A percentile compares a stretch with the other conserved stretches of the same genome.
These are phyloP conservation scores for Thelonectria olida DNA, from an alignment of 2,329 filamentous ascomycete species.

Conservation along the genomic window DNA sequence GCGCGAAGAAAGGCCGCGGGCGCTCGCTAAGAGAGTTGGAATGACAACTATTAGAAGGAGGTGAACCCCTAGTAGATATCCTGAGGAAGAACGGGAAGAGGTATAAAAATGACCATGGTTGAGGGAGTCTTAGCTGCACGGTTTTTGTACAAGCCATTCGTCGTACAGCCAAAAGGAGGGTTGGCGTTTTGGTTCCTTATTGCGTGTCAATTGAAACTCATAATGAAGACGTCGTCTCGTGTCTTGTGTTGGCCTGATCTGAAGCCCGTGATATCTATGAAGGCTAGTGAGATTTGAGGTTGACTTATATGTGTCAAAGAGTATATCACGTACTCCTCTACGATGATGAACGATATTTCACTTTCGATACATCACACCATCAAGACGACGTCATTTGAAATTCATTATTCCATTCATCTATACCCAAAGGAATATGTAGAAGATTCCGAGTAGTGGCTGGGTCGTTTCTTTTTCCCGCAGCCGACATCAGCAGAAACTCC, in stretches of 20 bases:
- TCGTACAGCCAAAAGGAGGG: constrained; percentile 21
- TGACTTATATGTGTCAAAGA: too few relatives aligned
- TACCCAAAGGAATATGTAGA: constrained; percentile 47
- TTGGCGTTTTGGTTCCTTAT: constrained; percentile 25
- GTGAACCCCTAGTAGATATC: too few relatives aligned
- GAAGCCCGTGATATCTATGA: background rate
- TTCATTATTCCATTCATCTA: constrained; percentile 48
- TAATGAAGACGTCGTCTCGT: constrained; percentile 5
- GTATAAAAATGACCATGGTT: constrained; percentile 5
- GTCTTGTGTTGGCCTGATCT: background rate
- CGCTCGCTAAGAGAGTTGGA: constrained; percentile 30
- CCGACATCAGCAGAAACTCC: background rate
- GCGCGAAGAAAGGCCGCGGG: constrained; percentile 57
- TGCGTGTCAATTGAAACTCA: constrained; percentile 36
- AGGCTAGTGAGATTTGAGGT: background rate
- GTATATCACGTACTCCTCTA: too few relatives aligned
- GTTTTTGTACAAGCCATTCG: constrained; percentile 16
- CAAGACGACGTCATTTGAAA: constrained; percentile 25
- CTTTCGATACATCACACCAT: too few relatives aligned
- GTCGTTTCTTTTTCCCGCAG: constrained; percentile 24
- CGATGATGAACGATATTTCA: too few relatives aligned
- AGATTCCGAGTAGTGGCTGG: constrained; percentile 43
- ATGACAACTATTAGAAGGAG: too few relatives aligned
- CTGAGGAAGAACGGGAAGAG: constrained; percentile 3
- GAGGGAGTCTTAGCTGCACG: constrained; percentile 11